Base-by-base conservation (phyloP, 1,284 basidiomycete genomes). In the Moesziomyces parantarcticus region DNA sequence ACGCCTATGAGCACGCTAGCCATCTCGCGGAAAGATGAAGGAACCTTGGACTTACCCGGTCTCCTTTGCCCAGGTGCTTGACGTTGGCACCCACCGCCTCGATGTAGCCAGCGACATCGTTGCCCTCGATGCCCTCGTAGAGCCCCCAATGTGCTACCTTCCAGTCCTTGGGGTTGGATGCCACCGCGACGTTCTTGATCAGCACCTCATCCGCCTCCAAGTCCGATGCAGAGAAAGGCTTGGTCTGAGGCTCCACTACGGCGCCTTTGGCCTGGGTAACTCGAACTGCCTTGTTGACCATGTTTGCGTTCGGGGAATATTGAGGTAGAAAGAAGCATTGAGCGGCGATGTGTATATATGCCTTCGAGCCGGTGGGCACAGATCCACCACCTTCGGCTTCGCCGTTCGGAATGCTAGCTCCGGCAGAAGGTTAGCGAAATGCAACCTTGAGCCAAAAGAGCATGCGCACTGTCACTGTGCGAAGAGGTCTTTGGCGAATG, bases 161-260 rank as follows among this genome's bases (percentile, higher is more conserved):
- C 80, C 78, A 84, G 54, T 85, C 84, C 44, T 84, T 84, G 0
- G 84, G 84, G 53, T 85, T 84, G 4, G 63, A 67, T 1, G 79
- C 76, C 5, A 84, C 82, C 1, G 74, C 79, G 29, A 84, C 80
- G 46, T 84, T 84, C 57, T 79, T 75, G 68, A 85, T 73, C 21
- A 85, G 67, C 43, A 85, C 71, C 57, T 85, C 84, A 26, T 67
- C 43, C 8, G 53, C 49, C 1, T 36, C 58, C 50, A 61, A 8
- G 23, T 60, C 65, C 3, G 65, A 56, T 13, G 53, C 51, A 1
- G 51, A 65, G 49, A 52, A 47, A 3, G 53, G 61, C 5, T 44
- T 46, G 18, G 49, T 7, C 34, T 56, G 59, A 3, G 57, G 43
- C 32, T 65, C 63, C 51, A 70, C 67, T 1, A 59, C 52, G 26